These are phyloP conservation scores for Ambrosiella beaveri DNA, from an alignment of 2,329 filamentous ascomycete species.

Conservation along the genomic window DNA sequence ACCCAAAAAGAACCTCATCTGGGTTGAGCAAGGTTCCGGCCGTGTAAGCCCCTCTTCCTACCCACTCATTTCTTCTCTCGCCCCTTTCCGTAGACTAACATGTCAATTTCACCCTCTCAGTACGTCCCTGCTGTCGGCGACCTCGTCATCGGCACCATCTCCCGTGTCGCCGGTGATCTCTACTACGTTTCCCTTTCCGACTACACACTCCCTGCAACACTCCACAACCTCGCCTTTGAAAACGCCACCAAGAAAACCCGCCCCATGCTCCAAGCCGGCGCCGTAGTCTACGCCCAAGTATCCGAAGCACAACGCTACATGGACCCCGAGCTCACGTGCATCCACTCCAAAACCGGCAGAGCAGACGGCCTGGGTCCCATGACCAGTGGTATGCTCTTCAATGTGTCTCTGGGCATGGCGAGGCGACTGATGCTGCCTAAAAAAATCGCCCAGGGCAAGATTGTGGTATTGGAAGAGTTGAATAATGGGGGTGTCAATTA, in stretches of 20 bases:
- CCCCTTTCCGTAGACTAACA: conserved; percentile 7
- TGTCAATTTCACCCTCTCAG: conserved; percentile 23
- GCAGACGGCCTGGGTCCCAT: conserved; percentile 74
- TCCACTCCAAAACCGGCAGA: conserved; percentile 72
- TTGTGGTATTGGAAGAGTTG: conserved; percentile 65
- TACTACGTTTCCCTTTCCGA: conserved; percentile 65
- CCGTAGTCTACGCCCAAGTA: conserved; percentile 79
- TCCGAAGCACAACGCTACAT: conserved; percentile 61
- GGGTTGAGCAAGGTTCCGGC: conserved; percentile 55
- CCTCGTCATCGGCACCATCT: conserved; percentile 73
- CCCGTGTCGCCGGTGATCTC: conserved; percentile 55
- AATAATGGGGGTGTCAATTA: conserved; percentile 64
- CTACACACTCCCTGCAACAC: conserved; percentile 44
- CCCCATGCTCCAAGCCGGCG: conserved; percentile 55
- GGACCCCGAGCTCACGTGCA: conserved; percentile 80
- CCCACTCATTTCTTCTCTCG: background rate
- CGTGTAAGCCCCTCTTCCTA: conserved; percentile 34
- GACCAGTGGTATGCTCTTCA: conserved; percentile 70
- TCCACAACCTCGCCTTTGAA: conserved; percentile 86
- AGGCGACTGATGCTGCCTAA: conserved; percentile 54
- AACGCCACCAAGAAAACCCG: conserved; percentile 81
- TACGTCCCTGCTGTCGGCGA: conserved; percentile 71
- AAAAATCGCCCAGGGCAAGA: conserved; percentile 40
- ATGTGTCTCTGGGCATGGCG: conserved; percentile 66
- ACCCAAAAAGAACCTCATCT: conserved; percentile 57